Conservation (phyloP, 306 rosid species). For the Lathyrus aphaca region DNA sequence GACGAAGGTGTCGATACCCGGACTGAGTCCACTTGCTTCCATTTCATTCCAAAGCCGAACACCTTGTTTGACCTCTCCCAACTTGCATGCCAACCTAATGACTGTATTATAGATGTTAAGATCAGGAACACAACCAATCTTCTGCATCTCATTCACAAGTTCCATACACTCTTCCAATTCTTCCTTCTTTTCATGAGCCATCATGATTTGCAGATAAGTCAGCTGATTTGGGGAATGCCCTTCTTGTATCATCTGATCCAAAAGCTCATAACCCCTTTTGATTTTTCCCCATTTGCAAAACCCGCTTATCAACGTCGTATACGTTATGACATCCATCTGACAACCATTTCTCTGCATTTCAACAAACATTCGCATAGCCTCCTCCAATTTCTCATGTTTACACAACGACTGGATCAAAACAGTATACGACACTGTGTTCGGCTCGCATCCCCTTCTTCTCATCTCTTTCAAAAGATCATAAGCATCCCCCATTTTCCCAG, state of each 20-base stretch:
- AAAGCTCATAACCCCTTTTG: slow-evolving; percentile 66
- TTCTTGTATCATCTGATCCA: slow-evolving; percentile 72
- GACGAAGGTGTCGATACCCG: slow-evolving; percentile 69
- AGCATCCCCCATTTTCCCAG: slow-evolving; percentile 77
- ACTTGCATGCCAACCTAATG: slow-evolving; percentile 76
- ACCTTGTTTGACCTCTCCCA: slow-evolving; percentile 76
- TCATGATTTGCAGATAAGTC: slow-evolving; percentile 65
- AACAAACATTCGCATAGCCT: slow-evolving; percentile 66
- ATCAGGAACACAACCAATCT: slow-evolving; percentile 72
- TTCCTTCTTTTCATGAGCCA: slow-evolving; percentile 87
- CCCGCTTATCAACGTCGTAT: slow-evolving; percentile 73
- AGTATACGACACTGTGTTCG: slow-evolving; percentile 69
- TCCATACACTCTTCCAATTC: slow-evolving; percentile 79
- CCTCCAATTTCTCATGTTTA: slow-evolving; percentile 69
- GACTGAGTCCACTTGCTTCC: slow-evolving; percentile 65
- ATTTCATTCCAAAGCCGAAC: slow-evolving; percentile 75
- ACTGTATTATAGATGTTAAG: slow-evolving; percentile 65
- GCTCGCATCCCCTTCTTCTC: slow-evolving; percentile 63
- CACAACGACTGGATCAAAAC: slow-evolving; percentile 78
- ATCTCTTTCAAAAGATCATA: slow-evolving; percentile 78
- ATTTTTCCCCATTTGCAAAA: slow-evolving; percentile 85
- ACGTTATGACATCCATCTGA: slow-evolving; percentile 66
- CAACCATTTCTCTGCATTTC: slow-evolving; percentile 81
- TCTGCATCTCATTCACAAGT: slow-evolving; percentile 70
- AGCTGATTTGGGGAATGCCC: slow-evolving; percentile 67